A percentile compares a stretch with the other conserved stretches of the same genome.
Conservation (phyloP, 1,139 yeast genomes). For the Ogataea hybrid region DNA sequence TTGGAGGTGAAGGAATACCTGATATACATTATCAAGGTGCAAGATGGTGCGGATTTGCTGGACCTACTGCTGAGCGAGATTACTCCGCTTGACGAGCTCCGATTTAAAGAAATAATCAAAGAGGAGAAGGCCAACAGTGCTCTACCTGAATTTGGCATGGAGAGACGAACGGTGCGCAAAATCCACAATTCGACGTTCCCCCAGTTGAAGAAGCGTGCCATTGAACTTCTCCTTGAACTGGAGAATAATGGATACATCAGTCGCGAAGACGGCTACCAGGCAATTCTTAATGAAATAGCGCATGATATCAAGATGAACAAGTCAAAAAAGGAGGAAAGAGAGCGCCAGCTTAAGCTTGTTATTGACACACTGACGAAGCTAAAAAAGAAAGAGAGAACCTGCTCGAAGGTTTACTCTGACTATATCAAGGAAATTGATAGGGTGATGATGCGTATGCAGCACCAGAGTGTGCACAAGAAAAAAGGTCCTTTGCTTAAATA, state of each 20-base stretch:
- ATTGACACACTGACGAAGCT: constrained; percentile 58
- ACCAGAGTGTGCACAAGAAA: constrained; percentile 46
- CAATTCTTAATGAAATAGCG: constrained; percentile 77
- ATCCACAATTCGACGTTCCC: constrained; percentile 61
- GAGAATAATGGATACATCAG: constrained; percentile 68
- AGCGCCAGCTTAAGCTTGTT: constrained; percentile 61
- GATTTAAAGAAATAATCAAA: constrained; percentile 53
- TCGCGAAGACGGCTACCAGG: constrained; percentile 74
- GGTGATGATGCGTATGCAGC: constrained; percentile 19
- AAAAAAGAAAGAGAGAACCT: constrained; percentile 57
- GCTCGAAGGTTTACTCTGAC: constrained; percentile 60
- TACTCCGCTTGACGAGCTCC: constrained; percentile 61
- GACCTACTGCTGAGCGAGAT: constrained; percentile 76
- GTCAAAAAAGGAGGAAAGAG: constrained; percentile 61
- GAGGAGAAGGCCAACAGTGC: constrained; percentile 41
- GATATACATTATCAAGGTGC: constrained; percentile 77
- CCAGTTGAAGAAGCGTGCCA: constrained; percentile 71
- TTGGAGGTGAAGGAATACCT: constrained; percentile 83
- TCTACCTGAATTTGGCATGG: constrained; percentile 21
- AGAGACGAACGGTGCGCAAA: constrained; percentile 47
- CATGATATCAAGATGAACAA: constrained; percentile 79
- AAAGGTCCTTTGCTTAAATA: constrained; percentile 44
- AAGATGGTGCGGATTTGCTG: constrained; percentile 67
- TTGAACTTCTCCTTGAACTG: constrained; percentile 73
- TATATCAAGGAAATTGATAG: constrained; percentile 67